Evolutionary conservation across 257 asterid genomes (phyloP), one percentile per base, ranked within the genome.

Genomic region (Nyctanthes arbortristis): DNA sequence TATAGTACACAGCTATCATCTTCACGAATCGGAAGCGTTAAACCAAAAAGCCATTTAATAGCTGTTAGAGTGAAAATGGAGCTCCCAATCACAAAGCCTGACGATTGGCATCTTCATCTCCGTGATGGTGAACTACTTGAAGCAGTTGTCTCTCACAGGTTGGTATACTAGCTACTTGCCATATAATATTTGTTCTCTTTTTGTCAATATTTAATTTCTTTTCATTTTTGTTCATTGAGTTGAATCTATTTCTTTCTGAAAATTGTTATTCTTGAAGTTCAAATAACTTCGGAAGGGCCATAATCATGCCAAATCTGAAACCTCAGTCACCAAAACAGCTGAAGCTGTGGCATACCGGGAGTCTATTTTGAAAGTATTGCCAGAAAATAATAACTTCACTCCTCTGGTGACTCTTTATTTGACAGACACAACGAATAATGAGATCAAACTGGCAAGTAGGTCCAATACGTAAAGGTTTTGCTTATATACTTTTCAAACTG

Each of bases 31-130:
- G 64, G 58, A 35, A 79, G 79, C 65, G 73, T 67, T 35, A 77
- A 78, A 73, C 63, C 70, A 67, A 39, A 72, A 49, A 79, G 37
- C 45, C 74, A 77, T 68, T 52, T 75, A 49, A 70, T 82, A 74
- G 59, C 62, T 61, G 77, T 69, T 64, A 65, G 79, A 45, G 39
- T 60, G 5, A 86, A 73, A 52, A 82, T 92, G 98, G 91, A 85
- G 86, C 85, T 91, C 67, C 78, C 98, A 25, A 83, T 91, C 56
- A 80, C 91, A 13, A 88, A 78, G 25, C 97, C 98, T 35, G 98
- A 93, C 83, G 98, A 93, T 78, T 93, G 98, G 98, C 98, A 91
- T 82, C 98, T 93, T 81, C 98, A 93, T 90, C 96, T 93, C 59
- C 98, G 97, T 69, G 98, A 93, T 69, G 96, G 97, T 28, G 88